These are phyloP conservation scores for Endocarpon pusillum DNA, from an alignment of 495 filamentous ascomycete genomes.

Conservation along the genomic window DNA sequence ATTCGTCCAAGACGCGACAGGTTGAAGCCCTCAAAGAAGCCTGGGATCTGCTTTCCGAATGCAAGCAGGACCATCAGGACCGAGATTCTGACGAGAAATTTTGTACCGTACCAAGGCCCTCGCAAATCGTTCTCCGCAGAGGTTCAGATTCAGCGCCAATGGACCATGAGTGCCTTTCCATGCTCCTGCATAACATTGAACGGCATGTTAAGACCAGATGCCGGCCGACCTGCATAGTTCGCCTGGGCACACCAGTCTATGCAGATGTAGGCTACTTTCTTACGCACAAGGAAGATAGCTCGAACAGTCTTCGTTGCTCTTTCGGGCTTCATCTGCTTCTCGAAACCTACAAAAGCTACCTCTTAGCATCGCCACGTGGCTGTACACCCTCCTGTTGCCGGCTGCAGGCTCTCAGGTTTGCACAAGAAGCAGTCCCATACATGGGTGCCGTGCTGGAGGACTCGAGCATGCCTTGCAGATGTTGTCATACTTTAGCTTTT, in stretches of 20 bases:
- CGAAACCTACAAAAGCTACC: conserved; percentile 7
- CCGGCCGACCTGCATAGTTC: conserved; percentile 5
- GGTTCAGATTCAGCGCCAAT: too few relatives aligned
- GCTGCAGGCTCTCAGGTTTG: conserved; percentile 10
- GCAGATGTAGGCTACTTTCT: conserved; percentile 10
- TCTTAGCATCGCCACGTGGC: conserved; percentile 1
- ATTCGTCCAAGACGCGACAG: background rate
- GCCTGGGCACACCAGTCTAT: conserved; percentile 7
- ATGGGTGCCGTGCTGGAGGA: conserved; percentile 6
- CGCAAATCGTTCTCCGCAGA: too few relatives aligned
- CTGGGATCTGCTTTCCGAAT: conserved; percentile 4
- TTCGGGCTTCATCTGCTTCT: conserved; percentile 10
- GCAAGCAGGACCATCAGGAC: background rate
- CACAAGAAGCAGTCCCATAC: conserved; percentile 8
- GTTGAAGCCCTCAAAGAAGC: background rate
- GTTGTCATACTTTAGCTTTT: conserved; percentile 11
- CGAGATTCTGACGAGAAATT: background rate
- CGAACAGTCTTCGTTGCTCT: conserved; percentile 7
- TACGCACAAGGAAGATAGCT: conserved; percentile 3
- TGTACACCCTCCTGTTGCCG: conserved; percentile 6
- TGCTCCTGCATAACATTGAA: conserved; percentile 8
- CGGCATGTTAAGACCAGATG: conserved; percentile 4
- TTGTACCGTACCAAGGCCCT: too few relatives aligned
- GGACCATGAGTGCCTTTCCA: conserved; percentile 5
- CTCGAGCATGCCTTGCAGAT: conserved; percentile 13